These are phyloP conservation scores for Colletotrichum phormii DNA, from an alignment of 2,329 filamentous ascomycete genomes.

Conservation along the genomic window DNA sequence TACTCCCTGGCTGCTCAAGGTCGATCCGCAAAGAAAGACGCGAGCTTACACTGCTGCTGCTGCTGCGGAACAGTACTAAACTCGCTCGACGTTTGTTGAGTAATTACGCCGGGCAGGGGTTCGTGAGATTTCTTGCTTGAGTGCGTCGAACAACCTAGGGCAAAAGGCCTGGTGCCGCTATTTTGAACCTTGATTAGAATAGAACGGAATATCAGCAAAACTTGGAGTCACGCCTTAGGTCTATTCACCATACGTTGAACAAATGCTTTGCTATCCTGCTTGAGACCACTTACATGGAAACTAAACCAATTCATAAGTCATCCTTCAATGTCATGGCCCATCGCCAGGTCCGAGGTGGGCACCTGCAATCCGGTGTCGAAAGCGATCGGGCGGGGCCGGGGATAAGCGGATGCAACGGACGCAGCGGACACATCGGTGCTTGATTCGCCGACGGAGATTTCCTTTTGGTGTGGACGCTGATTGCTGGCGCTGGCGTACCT, in stretches of 20 bases:
- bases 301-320: background rate
- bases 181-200: background rate
- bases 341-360: conserved; percentile 15
- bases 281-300: background rate
- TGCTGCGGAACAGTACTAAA: background rate
- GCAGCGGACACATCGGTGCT: background rate
- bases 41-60: background rate
- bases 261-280: background rate
- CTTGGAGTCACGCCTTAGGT: background rate
- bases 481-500: background rate
- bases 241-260: background rate
- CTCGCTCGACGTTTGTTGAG: background rate
- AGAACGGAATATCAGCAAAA: background rate
- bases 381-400: conserved; percentile 13
- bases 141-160: no score
- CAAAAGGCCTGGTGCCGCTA: conserved; percentile 1
- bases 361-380: conserved; percentile 21
- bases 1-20: background rate
- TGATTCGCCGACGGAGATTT: conserved; percentile 30
- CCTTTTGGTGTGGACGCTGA: background rate
- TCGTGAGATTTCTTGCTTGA: background rate
- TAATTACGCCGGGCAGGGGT: background rate
- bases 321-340: background rate
- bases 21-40: background rate
- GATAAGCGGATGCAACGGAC: conserved; percentile 30